Base-by-base conservation (phyloP, 2,329 filamentous ascomycete species). In the Cladophialophora exuberans region DNA sequence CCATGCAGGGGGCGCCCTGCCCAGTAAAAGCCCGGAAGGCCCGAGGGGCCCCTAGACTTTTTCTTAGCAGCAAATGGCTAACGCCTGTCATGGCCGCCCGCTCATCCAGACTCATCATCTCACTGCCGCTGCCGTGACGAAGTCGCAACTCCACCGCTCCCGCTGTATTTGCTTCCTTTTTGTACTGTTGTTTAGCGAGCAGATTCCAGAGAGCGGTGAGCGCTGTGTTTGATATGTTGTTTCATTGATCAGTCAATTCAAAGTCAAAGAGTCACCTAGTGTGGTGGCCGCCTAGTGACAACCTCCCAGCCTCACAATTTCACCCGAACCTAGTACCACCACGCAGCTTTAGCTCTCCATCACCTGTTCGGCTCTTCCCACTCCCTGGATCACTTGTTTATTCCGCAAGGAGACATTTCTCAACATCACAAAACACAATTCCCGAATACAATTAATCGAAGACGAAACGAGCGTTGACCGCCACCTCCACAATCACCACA, bases 251-350 rank as follows among this genome's bases (percentile, higher is more conserved):
- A 20, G 22, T 39, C 35, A 39, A 20, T 20, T 20, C 17, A 18
- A 4, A 18, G 35, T 18, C 35, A 10, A 17, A 35, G 31, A 7
- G 28, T 31, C 13, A 6, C 6, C 7, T 31, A 31, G 28, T 31
- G 13, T 7, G 13, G 13, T 43, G n/a, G n/a, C n/a, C n/a, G n/a
- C n/a, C 22, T 22, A 26, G 38, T 33, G 13, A 52, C 50, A 28
- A 49, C 26, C 41, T 56, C 52, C 58, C 58, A 61, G 55, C 55
- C 58, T 61, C 58, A 51, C 31, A 58, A 54, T 58, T 55, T 54
- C 45, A 42, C 39, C 39, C n/a, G 15, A 22, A 42, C 38, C 6
- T 20, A 15, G 15, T 20, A 15, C 22, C 39, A 42, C 39, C 11
- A 25, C 36, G 11, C 39, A 23, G 10, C 39, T 20, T 20, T 17